A percentile compares a stretch with the other conserved stretches of the same genome.
phyloP scores from a whole-genome alignment of 331 rosid species.

The Dryas integrifolia region DNA sequence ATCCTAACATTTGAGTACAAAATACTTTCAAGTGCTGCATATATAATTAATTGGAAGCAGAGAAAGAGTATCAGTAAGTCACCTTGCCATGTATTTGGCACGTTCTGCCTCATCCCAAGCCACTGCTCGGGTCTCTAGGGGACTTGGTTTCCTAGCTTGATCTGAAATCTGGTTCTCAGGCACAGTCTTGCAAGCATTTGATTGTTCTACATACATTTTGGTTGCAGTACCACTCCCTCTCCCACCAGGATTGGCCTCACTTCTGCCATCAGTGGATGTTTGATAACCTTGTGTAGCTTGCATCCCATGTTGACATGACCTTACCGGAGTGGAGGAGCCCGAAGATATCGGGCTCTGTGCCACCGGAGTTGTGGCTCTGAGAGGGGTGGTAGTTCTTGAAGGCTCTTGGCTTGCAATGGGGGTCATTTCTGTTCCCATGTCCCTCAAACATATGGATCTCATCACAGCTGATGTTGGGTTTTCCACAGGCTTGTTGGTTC shows the following conservation, averaged over 20 bases:
- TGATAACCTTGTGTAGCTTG: slow-evolving; percentile 38
- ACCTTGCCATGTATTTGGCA: slow-evolving; percentile 90
- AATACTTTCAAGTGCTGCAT: neutral
- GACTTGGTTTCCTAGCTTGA: slow-evolving; percentile 43
- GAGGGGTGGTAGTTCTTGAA: slow-evolving; percentile 86
- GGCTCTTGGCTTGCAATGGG: slow-evolving; percentile 92
- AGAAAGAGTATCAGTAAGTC: slow-evolving; percentile 12
- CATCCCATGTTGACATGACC: slow-evolving; percentile 47
- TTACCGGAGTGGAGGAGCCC: slow-evolving; percentile 72
- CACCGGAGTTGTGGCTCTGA: slow-evolving; percentile 78
- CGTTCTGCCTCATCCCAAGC: slow-evolving; percentile 99
- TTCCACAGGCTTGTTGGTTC: slow-evolving; percentile 46
- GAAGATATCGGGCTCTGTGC: slow-evolving; percentile 71
- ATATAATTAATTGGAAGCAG: slow-evolving; percentile 1
- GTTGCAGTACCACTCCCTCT: slow-evolving; percentile 26
- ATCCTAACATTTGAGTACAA: neutral
- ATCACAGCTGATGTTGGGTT: slow-evolving; percentile 43
- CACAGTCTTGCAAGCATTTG: slow-evolving; percentile 37
- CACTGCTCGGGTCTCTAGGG: slow-evolving; percentile 74
- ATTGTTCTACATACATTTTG: slow-evolving; percentile 42
- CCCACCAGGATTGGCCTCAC: slow-evolving; percentile 26
- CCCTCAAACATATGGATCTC: slow-evolving; percentile 79
- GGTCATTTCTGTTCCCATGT: slow-evolving; percentile 99
- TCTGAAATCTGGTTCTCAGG: slow-evolving; percentile 41
- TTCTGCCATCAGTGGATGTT: slow-evolving; percentile 26